These are phyloP conservation scores for Lasiosphaeria ovina DNA, from an alignment of 495 filamentous ascomycete species.

Conservation along the genomic window DNA sequence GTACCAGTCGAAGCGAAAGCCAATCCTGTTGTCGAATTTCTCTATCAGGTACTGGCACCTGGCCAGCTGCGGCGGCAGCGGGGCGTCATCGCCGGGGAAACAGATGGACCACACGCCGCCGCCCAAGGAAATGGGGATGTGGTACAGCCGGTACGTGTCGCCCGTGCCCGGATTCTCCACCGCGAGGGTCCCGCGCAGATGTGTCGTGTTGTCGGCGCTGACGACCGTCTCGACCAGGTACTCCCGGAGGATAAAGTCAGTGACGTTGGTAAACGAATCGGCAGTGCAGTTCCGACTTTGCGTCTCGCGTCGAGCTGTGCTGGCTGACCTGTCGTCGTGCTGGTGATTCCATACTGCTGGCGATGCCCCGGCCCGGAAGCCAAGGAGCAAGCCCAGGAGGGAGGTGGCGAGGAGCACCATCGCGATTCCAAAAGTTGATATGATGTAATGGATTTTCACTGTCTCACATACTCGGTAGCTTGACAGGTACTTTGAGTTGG, in stretches of 20 bases:
- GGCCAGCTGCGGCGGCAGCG: conserved; percentile 5
- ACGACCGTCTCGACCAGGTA: conserved; percentile 11
- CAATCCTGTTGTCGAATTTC: conserved; percentile 4
- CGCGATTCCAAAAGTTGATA: neutral
- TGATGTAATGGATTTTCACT: neutral
- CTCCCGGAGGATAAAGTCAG: conserved; percentile 10
- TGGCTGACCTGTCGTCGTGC: neutral
- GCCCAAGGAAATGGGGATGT: conserved; percentile 4
- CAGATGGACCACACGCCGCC: conserved; percentile 13
- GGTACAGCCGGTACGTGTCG: conserved; percentile 8
- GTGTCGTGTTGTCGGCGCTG: neutral
- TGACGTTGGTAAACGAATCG: conserved; percentile 5
- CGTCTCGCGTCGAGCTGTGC: too few relatives aligned
- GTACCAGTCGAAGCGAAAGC: conserved; percentile 14
- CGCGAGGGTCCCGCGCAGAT: conserved; percentile 7
- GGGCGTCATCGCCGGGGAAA: conserved; percentile 2
- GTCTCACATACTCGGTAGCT: neutral
- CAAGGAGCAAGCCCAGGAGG: neutral
- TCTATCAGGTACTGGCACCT: conserved; percentile 13
- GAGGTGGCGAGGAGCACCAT: neutral
- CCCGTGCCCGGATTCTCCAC: conserved; percentile 9
- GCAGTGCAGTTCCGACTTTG: conserved; percentile 3
- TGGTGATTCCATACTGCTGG: neutral
- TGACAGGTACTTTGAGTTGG: neutral
- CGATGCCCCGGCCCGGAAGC: neutral